Percentiles rank a stretch among this genome's conserved stretches.
These are phyloP conservation scores for Crataegus laevigata DNA, from an alignment of 306 rosid species.

Conservation along the genomic window DNA sequence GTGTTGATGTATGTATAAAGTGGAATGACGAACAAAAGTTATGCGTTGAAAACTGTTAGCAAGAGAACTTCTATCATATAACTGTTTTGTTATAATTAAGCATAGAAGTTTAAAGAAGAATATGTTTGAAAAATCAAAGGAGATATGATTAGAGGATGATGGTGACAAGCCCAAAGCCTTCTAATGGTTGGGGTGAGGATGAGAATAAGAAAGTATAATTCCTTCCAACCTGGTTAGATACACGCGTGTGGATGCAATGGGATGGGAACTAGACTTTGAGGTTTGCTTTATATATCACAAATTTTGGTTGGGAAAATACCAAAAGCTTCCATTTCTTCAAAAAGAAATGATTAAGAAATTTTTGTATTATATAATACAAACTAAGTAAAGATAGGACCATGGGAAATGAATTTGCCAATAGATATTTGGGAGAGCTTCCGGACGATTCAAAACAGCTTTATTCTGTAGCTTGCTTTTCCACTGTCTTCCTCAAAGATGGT, in stretches of 20 bases:
- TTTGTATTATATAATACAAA: neutral
- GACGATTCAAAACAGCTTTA: neutral
- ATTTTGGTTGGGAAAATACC: slow-evolving; percentile 30
- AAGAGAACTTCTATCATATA: neutral
- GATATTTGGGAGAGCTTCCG: neutral
- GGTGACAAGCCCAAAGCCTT: neutral
- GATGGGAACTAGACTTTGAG: slow-evolving; percentile 8
- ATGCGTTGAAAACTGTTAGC: neutral
- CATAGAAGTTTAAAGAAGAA: neutral
- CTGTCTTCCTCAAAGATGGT: neutral
- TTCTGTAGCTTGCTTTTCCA: neutral
- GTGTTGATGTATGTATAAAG: neutral
- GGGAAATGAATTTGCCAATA: neutral
- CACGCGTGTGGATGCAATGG: slow-evolving; percentile 26
- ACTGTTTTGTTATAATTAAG: neutral
- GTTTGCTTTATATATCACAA: slow-evolving; percentile 21
- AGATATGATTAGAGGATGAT: slow-evolving; percentile 8
- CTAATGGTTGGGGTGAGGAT: slow-evolving; percentile 15
- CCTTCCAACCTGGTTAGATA: slow-evolving; percentile 13
- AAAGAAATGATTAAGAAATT: slow-evolving; percentile 27
- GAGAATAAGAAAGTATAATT: slow-evolving; percentile 12
- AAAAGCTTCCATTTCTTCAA: slow-evolving; percentile 26
- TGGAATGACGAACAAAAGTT: accelerated
- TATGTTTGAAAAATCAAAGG: slow-evolving; percentile 7
- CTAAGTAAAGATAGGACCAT: neutral